Percentiles rank a stretch among this genome's conserved stretches.
Conservation (phyloP, 805 yeast species). For the Blastobotrys muscicola region DNA sequence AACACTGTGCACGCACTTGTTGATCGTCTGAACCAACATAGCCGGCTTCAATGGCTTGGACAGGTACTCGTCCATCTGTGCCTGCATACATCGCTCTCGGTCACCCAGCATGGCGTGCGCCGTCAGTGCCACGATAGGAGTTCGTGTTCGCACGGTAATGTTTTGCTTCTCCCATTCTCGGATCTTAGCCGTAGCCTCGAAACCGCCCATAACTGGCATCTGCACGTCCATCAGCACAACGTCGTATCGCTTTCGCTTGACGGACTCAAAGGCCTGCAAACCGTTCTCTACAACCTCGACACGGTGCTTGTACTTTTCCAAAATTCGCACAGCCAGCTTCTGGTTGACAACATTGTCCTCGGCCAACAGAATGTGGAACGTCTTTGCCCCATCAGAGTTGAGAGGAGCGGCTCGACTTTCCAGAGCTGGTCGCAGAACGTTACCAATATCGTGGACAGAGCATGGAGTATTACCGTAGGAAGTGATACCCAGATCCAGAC, state of each 20-base stretch:
- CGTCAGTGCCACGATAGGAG: slow-evolving; percentile 83
- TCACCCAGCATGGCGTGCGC: slow-evolving; percentile 96
- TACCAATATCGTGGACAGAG: slow-evolving; percentile 69
- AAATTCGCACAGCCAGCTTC: slow-evolving; percentile 73
- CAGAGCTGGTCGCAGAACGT: slow-evolving; percentile 74
- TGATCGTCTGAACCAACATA: slow-evolving; percentile 71
- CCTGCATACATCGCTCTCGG: slow-evolving; percentile 74
- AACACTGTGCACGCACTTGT: slow-evolving; percentile 59
- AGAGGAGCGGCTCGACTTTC: slow-evolving; percentile 76
- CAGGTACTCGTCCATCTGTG: slow-evolving; percentile 87
- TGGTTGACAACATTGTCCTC: slow-evolving; percentile 86
- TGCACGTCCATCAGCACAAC: slow-evolving; percentile 89
- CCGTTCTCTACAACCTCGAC: slow-evolving; percentile 86
- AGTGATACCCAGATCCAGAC: slow-evolving; percentile 78
- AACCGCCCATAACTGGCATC: slow-evolving; percentile 94
- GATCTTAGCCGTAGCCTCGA: slow-evolving; percentile 80
- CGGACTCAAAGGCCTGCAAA: slow-evolving; percentile 68
- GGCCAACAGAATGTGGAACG: slow-evolving; percentile 67
- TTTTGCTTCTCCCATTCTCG: slow-evolving; percentile 81
- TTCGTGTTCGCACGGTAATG: slow-evolving; percentile 62
- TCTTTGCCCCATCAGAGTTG: slow-evolving; percentile 66
- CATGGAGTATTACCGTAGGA: slow-evolving; percentile 88
- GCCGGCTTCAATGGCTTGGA: slow-evolving; percentile 84
- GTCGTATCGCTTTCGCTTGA: slow-evolving; percentile 57
- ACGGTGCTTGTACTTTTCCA: slow-evolving; percentile 77